Percentiles rank a stretch among this genome's conserved stretches.
Conservation (phyloP, 495 filamentous ascomycete species). For the Neurospora sublineolata region DNA sequence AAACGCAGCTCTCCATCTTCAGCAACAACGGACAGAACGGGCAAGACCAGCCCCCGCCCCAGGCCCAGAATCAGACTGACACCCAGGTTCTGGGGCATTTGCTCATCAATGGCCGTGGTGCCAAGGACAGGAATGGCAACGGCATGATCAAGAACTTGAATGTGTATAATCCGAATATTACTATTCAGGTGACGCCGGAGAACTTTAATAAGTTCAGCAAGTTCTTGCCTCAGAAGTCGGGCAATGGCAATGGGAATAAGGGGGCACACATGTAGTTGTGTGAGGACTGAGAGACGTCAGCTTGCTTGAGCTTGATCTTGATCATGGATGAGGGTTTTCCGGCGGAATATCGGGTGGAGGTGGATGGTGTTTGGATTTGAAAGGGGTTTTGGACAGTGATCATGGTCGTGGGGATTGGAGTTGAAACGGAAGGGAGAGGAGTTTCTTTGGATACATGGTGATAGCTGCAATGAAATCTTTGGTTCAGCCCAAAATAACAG, state of each 20-base stretch:
- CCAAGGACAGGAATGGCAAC: neutral
- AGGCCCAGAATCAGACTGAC: neutral
- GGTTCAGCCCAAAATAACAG: neutral
- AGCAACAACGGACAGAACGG: neutral
- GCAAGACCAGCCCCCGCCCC: neutral
- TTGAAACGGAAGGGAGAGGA: neutral
- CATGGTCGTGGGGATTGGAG: neutral
- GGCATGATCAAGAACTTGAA: neutral
- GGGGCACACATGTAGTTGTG: neutral
- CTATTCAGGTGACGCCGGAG: neutral
- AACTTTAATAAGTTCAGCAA: neutral
- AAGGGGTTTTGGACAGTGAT: neutral
- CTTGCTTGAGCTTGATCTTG: neutral
- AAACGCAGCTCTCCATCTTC: neutral
- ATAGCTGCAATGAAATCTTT: neutral
- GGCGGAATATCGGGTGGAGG: neutral
- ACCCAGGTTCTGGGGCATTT: neutral
- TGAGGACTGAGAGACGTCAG: neutral
- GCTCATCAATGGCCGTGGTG: too few relatives aligned
- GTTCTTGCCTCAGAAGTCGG: neutral
- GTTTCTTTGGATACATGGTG: neutral
- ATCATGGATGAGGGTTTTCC: neutral
- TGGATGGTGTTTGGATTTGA: neutral
- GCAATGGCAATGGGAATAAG: neutral
- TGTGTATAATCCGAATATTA: neutral